Base-by-base conservation (phyloP, 2,329 filamentous ascomycete genomes). In the Pseudogymnoascus sp. region DNA sequence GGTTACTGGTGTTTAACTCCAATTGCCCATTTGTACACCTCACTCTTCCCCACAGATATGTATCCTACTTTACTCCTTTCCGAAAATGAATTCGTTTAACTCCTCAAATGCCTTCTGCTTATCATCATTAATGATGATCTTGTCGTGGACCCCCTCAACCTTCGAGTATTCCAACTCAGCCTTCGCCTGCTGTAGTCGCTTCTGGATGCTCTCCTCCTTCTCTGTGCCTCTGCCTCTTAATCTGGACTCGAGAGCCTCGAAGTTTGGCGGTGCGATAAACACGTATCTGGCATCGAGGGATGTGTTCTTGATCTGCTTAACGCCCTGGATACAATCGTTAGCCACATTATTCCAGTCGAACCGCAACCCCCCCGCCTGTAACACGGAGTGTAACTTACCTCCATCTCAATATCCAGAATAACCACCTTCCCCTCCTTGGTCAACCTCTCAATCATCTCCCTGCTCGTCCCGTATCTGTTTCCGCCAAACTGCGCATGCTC, bases 341-440 rank as follows among this genome's bases (percentile, higher is more conserved):
- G 60, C 10, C 19, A 43, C 7, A n/a, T n/a, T n/a, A n/a, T n/a
- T n/a, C n/a, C n/a, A 37, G 60, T 16, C 31, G 54, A 60, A 31
- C 43, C 16, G 14, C n/a, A 34, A 54, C 39, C 8, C 14, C 34
- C 6, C 36, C 13, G 14, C 23, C 14, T 36, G 13, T 34, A 11
- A n/a, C n/a, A n/a, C n/a, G n/a, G 62, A 51, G 51, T 60, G 34
- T 8, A 63, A 68, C 78, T 36, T 74, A 89, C 87, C 85, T 96
- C 92, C 91, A 97, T 96, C 82, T 97, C 93, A 74, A 97, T 98
- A 75, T 98, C 93, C 69, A 97, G 79, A 60, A 97, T 86, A 67
- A 93, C 93, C 45, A 92, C 85, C 72, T 82, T 83, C 16, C 87
- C 88, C 77, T 87, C 85, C 66, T 85, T 83, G 1, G 83, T 83